These are phyloP conservation scores for Rhizoctonia solani DNA, from an alignment of 1,284 basidiomycete genomes.

Conservation along the genomic window DNA sequence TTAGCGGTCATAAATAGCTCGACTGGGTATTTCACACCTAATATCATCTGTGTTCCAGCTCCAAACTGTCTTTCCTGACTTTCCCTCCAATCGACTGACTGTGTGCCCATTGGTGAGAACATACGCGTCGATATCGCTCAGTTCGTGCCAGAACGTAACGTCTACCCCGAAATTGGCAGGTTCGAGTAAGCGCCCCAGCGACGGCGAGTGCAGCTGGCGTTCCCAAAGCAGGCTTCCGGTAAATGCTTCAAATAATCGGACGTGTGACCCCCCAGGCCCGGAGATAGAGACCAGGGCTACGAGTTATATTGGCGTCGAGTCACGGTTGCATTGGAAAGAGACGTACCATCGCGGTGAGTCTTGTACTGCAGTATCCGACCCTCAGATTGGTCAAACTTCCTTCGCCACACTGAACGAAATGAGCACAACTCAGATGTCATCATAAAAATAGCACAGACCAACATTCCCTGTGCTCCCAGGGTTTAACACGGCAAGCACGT, in stretches of 20 bases:
- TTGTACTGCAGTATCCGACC: slow-evolving; percentile 76
- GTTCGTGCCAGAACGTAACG: slow-evolving; percentile 45
- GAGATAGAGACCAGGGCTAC: slow-evolving; percentile 74
- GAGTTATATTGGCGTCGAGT: not conserved
- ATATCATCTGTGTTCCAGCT: slow-evolving; percentile 66
- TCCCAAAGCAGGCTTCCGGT: slow-evolving; percentile 76
- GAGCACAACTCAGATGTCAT: too few species aligned
- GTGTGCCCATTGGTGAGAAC: slow-evolving; percentile 64
- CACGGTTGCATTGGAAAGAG: not conserved
- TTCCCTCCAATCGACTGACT: slow-evolving; percentile 54
- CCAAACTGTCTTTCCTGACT: slow-evolving; percentile 62
- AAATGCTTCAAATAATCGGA: slow-evolving; percentile 69
- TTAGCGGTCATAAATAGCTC: too few species aligned
- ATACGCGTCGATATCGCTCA: slow-evolving; percentile 48
- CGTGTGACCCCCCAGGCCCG: slow-evolving; percentile 69
- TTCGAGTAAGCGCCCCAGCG: slow-evolving; percentile 54
- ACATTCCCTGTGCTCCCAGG: slow-evolving; percentile 66
- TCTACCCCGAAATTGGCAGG: slow-evolving; percentile 55
- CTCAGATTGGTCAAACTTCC: slow-evolving; percentile 61
- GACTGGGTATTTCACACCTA: slow-evolving; percentile 51
- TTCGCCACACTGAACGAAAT: slow-evolving; percentile 71
- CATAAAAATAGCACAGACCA: slow-evolving; percentile 54
- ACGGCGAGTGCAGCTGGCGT: slow-evolving; percentile 57
- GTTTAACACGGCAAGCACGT: slow-evolving; percentile 78
- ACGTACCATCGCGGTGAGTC: slow-evolving; percentile 60